Base-by-base conservation (phyloP, 306 rosid genomes). In the Pyrus communis region DNA sequence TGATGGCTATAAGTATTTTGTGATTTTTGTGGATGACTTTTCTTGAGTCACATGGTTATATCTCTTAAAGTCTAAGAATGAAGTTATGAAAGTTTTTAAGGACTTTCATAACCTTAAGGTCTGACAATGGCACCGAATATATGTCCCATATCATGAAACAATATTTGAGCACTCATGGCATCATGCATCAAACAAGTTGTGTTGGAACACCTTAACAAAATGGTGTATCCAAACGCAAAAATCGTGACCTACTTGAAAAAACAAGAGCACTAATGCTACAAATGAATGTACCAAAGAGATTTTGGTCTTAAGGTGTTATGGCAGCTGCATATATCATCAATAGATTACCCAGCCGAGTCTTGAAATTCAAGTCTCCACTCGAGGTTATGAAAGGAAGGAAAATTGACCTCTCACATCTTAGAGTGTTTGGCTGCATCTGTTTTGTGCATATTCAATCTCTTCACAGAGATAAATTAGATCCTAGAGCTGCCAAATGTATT, bases 161-260 rank as follows among this genome's bases (percentile, higher is more conserved):
- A 19, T 57, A n/a, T 21, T n/a, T 57, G 62, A 57, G 62, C 62
- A 57, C 2, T 18, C 22, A 54, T 43, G 49, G 15, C 49, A 43
- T 43, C 49, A 43, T 43, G 49, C 4, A 43, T 43, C 15, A 43
- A 43, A 57, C 62, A 57, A 57, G 62, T n/a, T 57, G 28, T 0
- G 62, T 57, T 57, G 62, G 62, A 0, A 57, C 62, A 0, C 62
- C 62, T 57, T 14, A 57, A n/a, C 28, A 57, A n/a, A 57, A 57
- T 57, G 14, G 62, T 0, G 4, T 57, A n/a, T 5, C 62, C 0
- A 28, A 57, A n/a, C 0, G 28, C 0, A 57, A 57, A n/a, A 57
- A 57, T 0, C 14, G 27, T 9, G 62, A 57, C 4, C 1, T 57
- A 19, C 62, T 57, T 57, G 62, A 57, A 0, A 57, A 57, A n/a